Evolutionary conservation across 2,329 filamentous ascomycete genomes (phyloP), one percentile per base, ranked within the genome.

Genomic region (Aureobasidium sp.): DNA sequence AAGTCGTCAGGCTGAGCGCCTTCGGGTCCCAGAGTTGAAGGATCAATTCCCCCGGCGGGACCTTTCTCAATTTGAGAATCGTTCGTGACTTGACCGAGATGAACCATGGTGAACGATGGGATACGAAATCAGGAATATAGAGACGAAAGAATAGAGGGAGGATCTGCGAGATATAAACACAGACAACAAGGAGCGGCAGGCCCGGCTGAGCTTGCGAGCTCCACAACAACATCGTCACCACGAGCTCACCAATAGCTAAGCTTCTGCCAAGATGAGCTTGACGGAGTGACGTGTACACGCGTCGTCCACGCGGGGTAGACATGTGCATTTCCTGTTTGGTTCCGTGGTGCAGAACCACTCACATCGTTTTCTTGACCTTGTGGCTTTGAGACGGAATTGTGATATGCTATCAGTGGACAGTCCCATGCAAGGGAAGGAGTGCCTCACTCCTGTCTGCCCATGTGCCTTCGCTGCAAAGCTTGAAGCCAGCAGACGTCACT

Each of bases 1-100:
- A 84, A 85, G 65, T 76, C 73, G 71, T 79, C 58, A 62, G 67
- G 64, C 37, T 65, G 58, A 56, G 73, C 62, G 34, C 71, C 66
- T 16, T 67, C 62, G 35, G 69, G 63, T 27, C 71, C 69, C 50
- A 81, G 65, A 7, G 70, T 63, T 55, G 80, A 62, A 24, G 74
- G 72, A 22, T 76, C 69, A 49, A 80, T 60, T 21, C 71, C 71
- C 12, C 72, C 69, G 27, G 71, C 60, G 55, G 73, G 61, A 53
- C 73, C 66, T 38, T 68, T 64, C 10, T 55, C 44, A 45, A 63
- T 41, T n/a, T 66, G 61, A 37, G 63, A 61, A 59, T 65, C 60
- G 41, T 61, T 67, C 14, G 59, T 50, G 44, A 69, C 62, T 35
- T 58, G 56, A 35, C 62, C 66, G 16, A 68, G 58, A 55, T 68